Conservation (phyloP, 2,329 filamentous ascomycete genomes). For the Phyllosticta ampelicida region DNA sequence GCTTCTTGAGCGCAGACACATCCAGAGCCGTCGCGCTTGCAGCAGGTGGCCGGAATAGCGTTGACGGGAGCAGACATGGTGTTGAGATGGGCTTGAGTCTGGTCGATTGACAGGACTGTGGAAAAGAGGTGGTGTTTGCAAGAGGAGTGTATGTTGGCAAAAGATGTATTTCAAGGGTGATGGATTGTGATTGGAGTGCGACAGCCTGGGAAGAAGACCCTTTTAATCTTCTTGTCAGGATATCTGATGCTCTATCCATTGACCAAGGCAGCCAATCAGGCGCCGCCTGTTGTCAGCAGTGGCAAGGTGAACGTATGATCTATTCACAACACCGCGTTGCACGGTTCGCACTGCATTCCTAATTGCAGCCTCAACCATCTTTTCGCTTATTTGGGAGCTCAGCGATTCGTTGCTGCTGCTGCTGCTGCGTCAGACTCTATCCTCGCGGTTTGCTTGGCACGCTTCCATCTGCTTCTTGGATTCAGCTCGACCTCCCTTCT, state of each 20-base stretch:
- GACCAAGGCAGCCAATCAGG: not conserved
- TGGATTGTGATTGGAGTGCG: not conserved
- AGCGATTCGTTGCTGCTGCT: not conserved
- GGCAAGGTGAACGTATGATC: not conserved
- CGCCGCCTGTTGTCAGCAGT: not conserved
- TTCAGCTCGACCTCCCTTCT: not conserved
- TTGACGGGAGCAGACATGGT: slow-evolving; percentile 26
- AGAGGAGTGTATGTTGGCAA: not conserved
- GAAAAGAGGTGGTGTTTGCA: not conserved
- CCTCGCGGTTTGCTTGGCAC: not conserved
- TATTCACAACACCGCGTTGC: not conserved
- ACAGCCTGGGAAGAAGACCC: not conserved
- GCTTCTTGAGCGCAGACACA: slow-evolving; percentile 50
- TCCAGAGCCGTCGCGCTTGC: slow-evolving; percentile 44
- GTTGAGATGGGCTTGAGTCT: not conserved
- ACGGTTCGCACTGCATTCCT: not conserved
- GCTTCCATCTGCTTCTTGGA: not conserved
- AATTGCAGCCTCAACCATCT: not conserved
- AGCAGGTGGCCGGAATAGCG: slow-evolving; percentile 45
- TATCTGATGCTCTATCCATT: not conserved
- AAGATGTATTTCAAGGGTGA: not conserved
- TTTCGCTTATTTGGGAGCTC: not conserved
- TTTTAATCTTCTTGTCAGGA: not conserved
- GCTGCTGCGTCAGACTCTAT: not conserved
- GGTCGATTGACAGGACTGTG: not conserved